phyloP scores from a whole-genome alignment of 1,139 yeast genomes.

The Suhomyces panamericanus region DNA sequence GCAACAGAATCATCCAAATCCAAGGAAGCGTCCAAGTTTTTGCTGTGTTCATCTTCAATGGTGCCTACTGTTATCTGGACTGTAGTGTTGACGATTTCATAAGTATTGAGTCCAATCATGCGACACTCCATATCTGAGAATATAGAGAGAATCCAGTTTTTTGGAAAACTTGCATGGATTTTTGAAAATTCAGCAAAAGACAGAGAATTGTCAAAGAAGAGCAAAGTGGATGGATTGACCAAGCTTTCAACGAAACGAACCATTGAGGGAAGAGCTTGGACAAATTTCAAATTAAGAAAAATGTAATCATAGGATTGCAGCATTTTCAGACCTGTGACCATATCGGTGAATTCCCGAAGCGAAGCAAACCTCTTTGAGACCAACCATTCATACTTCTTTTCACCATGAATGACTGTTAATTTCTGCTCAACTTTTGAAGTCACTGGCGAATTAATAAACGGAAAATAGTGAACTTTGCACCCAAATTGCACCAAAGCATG shows the following conservation, averaged over 20 bases:
- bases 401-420: too few species aligned
- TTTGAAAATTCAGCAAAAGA: background rate
- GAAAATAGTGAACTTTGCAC: constrained; percentile 12
- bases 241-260: too few species aligned
- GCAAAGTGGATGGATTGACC: background rate
- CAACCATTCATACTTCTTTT: background rate
- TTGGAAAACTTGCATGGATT: constrained; percentile 5
- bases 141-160: constrained; percentile 3
- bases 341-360: background rate
- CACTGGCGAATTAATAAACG: background rate
- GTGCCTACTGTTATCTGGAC: background rate
- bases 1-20: background rate
- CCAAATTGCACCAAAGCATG: constrained; percentile 3
- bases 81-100: constrained; percentile 3
- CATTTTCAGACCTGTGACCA: background rate
- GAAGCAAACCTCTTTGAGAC: background rate
- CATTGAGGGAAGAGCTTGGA: background rate
- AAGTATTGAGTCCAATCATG: constrained; percentile 7
- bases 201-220: background rate
- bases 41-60: background rate
- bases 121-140: constrained; percentile 11
- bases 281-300: constrained; percentile 5
- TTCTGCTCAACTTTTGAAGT: too few species aligned
- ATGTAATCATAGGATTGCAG: constrained; percentile 5
- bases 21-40: background rate